These are phyloP conservation scores for Wickerhamomyces ciferrii DNA, from an alignment of 805 yeast species.

Conservation along the genomic window DNA sequence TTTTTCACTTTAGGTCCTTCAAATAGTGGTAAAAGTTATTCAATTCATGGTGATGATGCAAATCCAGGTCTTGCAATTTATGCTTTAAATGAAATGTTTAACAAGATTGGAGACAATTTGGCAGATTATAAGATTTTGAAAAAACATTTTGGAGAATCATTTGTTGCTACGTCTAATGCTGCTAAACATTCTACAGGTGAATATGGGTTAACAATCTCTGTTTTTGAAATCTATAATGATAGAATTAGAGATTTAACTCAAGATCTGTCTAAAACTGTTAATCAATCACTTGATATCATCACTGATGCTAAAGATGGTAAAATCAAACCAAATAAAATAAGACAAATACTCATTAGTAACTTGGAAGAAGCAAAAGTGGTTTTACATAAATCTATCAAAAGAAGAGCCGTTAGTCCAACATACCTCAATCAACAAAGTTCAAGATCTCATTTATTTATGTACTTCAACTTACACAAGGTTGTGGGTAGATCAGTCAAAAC, in stretches of 20 bases:
- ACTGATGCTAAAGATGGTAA: conserved; percentile 39
- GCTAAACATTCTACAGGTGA: conserved; percentile 13
- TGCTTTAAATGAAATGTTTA: conserved; percentile 29
- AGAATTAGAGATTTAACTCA: conserved; percentile 32
- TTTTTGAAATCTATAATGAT: conserved; percentile 50
- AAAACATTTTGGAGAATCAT: conserved; percentile 18
- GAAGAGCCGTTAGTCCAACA: conserved; percentile 38
- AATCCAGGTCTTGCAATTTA: conserved; percentile 33
- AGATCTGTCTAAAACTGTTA: conserved; percentile 19
- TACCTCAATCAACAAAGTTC: conserved; percentile 38
- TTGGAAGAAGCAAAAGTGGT: conserved; percentile 30
- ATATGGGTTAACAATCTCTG: conserved; percentile 40
- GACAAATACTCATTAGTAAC: conserved; percentile 33
- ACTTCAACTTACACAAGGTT: conserved; percentile 32
- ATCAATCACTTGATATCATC: conserved; percentile 32
- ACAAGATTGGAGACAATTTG: conserved; percentile 15
- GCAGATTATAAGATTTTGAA: conserved; percentile 12
- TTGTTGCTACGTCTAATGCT: conserved; percentile 17
- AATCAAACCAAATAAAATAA: conserved; percentile 36
- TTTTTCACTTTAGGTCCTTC: conserved; percentile 50
- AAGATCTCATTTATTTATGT: conserved; percentile 47
- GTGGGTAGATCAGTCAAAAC: conserved; percentile 19
- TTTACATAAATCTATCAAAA: conserved; percentile 32
- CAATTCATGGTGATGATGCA: conserved; percentile 29
- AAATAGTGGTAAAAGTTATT: conserved; percentile 42